A percentile compares a stretch with the other conserved stretches of the same genome.
Evolutionary conservation across 2,329 filamentous ascomycete species (phyloP).

Genomic region (Cladosporium sp.): DNA sequence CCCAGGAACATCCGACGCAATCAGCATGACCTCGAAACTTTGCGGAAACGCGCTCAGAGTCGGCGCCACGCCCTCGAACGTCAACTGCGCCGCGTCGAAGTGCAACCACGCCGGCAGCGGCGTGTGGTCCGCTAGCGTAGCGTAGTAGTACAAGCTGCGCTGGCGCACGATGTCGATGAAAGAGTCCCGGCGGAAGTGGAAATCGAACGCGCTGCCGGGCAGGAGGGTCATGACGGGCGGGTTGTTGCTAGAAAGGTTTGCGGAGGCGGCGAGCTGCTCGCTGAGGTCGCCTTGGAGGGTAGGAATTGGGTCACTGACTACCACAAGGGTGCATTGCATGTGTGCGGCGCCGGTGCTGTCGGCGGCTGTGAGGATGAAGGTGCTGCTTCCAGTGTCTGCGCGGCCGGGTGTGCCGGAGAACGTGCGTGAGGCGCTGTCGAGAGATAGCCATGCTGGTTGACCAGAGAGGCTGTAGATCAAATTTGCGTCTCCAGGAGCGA

Average conservation of each 20-base stretch:
- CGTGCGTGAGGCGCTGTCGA: constrained; percentile 64
- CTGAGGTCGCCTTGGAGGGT: constrained; percentile 57
- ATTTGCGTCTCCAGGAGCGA: constrained; percentile 56
- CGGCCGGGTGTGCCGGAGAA: constrained; percentile 69
- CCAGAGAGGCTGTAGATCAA: constrained; percentile 67
- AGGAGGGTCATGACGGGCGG: constrained; percentile 56
- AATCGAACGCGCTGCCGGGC: constrained; percentile 38
- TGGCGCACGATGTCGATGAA: constrained; percentile 55
- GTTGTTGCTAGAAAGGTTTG: constrained; percentile 53
- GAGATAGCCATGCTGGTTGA: constrained; percentile 71
- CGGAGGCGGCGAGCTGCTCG: constrained; percentile 59
- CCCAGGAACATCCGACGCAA: constrained; percentile 77
- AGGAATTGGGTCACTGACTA: constrained; percentile 61
- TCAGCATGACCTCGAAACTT: constrained; percentile 68
- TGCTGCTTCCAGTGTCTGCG: constrained; percentile 57
- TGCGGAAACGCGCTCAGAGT: constrained; percentile 67
- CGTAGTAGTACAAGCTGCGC: constrained; percentile 68
- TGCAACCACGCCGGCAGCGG: constrained; percentile 80
- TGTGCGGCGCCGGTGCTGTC: constrained; percentile 64
- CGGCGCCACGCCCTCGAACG: constrained; percentile 72
- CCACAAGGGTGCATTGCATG: constrained; percentile 69
- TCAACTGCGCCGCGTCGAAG: constrained; percentile 66
- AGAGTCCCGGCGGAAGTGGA: constrained; percentile 52
- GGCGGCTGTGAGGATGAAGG: constrained; percentile 67
- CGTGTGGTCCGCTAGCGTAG: constrained; percentile 72